Percentiles rank a stretch among this genome's conserved stretches.
Conservation (phyloP, 2,329 filamentous ascomycete genomes). For the Fusarium decemcellulare region DNA sequence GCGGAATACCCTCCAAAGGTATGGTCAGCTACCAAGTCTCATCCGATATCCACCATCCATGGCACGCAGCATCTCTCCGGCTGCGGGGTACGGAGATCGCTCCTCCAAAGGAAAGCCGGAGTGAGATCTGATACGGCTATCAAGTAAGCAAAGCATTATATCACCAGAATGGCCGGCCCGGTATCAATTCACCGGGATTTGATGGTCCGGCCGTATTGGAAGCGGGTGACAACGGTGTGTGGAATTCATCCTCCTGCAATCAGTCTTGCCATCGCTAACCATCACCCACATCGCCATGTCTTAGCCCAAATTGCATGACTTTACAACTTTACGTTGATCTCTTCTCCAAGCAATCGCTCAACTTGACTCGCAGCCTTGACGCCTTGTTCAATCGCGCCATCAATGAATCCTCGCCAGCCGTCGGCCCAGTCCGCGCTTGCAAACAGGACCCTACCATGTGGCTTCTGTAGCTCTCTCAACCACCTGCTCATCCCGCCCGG, state of each 20-base stretch:
- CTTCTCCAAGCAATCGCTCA: not conserved
- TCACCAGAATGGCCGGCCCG: too few relatives aligned
- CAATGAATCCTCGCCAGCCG: slow-evolving; percentile 43
- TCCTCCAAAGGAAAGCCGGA: not conserved
- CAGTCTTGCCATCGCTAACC: too few relatives aligned
- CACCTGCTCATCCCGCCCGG: slow-evolving; percentile 16
- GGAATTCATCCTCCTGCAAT: too few relatives aligned
- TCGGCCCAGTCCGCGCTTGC: slow-evolving; percentile 42
- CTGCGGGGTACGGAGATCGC: not conserved
- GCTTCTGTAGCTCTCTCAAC: slow-evolving; percentile 28
- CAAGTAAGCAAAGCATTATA: too few relatives aligned
- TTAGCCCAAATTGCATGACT: too few relatives aligned
- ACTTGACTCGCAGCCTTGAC: slow-evolving; percentile 4
- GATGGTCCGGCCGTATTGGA: too few relatives aligned
- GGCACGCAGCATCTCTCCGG: not conserved
- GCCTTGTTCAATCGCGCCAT: slow-evolving; percentile 42
- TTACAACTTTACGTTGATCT: not conserved
- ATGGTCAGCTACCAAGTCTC: not conserved
- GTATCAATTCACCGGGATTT: too few relatives aligned
- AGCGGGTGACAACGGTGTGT: too few relatives aligned
- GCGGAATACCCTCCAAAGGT: slow-evolving; percentile 11
- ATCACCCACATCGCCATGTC: too few relatives aligned
- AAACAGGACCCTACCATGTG: slow-evolving; percentile 32
- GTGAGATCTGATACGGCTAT: too few relatives aligned
- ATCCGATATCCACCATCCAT: not conserved